phyloP scores from a whole-genome alignment of 2,329 filamentous ascomycete species.

The Microsporum ferrugineum region DNA sequence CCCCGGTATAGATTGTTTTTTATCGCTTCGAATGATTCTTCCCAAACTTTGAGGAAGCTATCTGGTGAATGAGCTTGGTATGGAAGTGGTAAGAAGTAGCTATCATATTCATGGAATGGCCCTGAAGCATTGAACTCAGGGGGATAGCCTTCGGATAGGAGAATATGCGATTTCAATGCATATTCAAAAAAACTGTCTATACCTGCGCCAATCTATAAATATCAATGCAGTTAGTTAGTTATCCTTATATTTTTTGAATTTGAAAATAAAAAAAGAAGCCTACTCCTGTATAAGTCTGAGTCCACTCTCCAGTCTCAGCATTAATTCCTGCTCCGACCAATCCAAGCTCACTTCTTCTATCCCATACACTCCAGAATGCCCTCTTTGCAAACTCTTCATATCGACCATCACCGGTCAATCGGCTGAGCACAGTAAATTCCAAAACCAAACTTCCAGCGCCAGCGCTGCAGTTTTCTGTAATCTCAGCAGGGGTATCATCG shows the following conservation, averaged over 20 bases:
- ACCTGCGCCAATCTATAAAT: slow-evolving; percentile 64
- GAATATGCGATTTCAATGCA: slow-evolving; percentile 82
- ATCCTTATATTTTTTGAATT: neutral
- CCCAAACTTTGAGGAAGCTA: slow-evolving; percentile 71
- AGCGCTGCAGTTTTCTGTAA: slow-evolving; percentile 93
- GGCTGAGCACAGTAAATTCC: slow-evolving; percentile 82
- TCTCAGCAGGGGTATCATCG: slow-evolving; percentile 45
- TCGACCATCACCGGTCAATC: slow-evolving; percentile 72
- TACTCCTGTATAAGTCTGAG: slow-evolving; percentile 68
- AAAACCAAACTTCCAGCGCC: slow-evolving; percentile 91
- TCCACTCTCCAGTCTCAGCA: slow-evolving; percentile 81
- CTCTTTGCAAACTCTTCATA: slow-evolving; percentile 84
- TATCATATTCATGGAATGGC: slow-evolving; percentile 43
- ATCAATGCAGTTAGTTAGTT: slow-evolving; percentile 1
- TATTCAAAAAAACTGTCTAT: slow-evolving; percentile 99
- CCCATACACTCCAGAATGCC: slow-evolving; percentile 97
- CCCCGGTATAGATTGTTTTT: slow-evolving; percentile 83
- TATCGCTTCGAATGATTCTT: slow-evolving; percentile 73
- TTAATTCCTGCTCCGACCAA: slow-evolving; percentile 87
- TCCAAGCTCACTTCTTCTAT: slow-evolving; percentile 69
- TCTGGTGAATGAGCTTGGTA: slow-evolving; percentile 60
- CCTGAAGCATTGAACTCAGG: slow-evolving; percentile 27
- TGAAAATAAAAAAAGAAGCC: slow-evolving; percentile 10
- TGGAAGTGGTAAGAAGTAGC: slow-evolving; percentile 54
- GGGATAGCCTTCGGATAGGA: slow-evolving; percentile 62